Conservation (phyloP, 495 filamentous ascomycete species). For the Polyplosphaeria fusca region DNA sequence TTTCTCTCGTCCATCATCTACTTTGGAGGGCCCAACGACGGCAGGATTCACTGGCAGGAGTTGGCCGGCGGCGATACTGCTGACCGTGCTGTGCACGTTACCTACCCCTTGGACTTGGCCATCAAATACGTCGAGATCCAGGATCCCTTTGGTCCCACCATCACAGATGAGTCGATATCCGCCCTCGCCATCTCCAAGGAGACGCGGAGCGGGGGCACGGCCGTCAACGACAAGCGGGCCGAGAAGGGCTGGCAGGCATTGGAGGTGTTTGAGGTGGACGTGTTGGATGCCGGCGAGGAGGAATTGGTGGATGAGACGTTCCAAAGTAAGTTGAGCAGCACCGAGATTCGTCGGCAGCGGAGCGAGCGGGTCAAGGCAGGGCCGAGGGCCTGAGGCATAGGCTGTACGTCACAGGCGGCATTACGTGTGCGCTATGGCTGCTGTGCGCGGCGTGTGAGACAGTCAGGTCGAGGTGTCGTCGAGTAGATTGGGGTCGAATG, state of each 20-base stretch:
- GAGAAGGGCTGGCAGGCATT: conserved; percentile 75
- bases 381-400: conserved; percentile 3
- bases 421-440: background rate
- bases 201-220: conserved; percentile 76
- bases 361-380: conserved; percentile 32
- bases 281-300: conserved; percentile 68
- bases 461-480: background rate
- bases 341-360: conserved; percentile 55
- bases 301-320: conserved; percentile 55
- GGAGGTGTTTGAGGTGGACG: conserved; percentile 87
- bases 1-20: conserved; percentile 74
- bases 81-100: conserved; percentile 50
- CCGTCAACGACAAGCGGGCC: conserved; percentile 74
- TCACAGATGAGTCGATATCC: conserved; percentile 73
- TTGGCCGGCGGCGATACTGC: conserved; percentile 47
- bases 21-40: conserved; percentile 42
- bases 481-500: background rate
- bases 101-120: conserved; percentile 47
- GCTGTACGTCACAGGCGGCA: background rate
- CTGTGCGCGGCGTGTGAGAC: too few species aligned
- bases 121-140: conserved; percentile 79
- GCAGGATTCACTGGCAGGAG: conserved; percentile 36
- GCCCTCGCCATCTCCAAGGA: conserved; percentile 87
- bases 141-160: conserved; percentile 88
- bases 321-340: conserved; percentile 82